phyloP scores from a whole-genome alignment of 1,284 basidiomycete genomes.

The Fomitopsis schrenkii region DNA sequence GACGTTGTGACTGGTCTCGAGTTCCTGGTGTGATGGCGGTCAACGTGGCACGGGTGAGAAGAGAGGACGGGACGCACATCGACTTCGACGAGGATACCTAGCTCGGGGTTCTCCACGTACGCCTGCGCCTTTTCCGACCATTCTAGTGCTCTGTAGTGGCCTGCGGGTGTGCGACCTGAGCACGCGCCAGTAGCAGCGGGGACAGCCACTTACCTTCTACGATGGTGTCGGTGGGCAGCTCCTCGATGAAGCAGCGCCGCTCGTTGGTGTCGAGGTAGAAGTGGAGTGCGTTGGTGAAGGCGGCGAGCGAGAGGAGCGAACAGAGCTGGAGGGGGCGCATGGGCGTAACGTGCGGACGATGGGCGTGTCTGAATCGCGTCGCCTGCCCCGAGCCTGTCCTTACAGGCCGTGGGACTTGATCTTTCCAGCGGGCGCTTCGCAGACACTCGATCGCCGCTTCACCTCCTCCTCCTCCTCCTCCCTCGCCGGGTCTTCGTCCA shows the following conservation, averaged over 20 bases:
- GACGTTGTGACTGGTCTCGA: constrained; percentile 70
- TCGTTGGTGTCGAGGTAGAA: constrained; percentile 93
- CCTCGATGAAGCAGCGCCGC: constrained; percentile 94
- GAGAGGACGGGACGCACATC: constrained; percentile 52
- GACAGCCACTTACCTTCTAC: constrained; percentile 73
- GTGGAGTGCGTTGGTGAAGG: constrained; percentile 67
- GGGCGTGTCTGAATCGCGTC: constrained; percentile 17
- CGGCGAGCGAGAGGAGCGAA: constrained; percentile 36
- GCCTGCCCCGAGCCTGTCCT: constrained; percentile 13
- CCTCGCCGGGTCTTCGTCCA: background rate
- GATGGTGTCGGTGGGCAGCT: constrained; percentile 94
- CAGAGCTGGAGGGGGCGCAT: constrained; percentile 30
- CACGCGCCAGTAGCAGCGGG: background rate
- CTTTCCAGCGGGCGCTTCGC: constrained; percentile 13
- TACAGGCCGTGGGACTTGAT: constrained; percentile 19
- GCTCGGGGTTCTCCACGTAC: constrained; percentile 72
- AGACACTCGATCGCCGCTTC: background rate
- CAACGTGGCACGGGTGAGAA: background rate
- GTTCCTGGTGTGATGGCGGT: constrained; percentile 50
- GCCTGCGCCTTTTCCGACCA: constrained; percentile 75
- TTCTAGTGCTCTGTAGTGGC: constrained; percentile 90
- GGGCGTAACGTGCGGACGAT: constrained; percentile 17
- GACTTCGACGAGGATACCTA: constrained; percentile 90
- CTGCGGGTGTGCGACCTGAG: constrained; percentile 35
- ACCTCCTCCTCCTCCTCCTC: too few species aligned